Evolutionary conservation across 306 rosid genomes (phyloP).

Genomic region (Fragaria nilgerrensis): DNA sequence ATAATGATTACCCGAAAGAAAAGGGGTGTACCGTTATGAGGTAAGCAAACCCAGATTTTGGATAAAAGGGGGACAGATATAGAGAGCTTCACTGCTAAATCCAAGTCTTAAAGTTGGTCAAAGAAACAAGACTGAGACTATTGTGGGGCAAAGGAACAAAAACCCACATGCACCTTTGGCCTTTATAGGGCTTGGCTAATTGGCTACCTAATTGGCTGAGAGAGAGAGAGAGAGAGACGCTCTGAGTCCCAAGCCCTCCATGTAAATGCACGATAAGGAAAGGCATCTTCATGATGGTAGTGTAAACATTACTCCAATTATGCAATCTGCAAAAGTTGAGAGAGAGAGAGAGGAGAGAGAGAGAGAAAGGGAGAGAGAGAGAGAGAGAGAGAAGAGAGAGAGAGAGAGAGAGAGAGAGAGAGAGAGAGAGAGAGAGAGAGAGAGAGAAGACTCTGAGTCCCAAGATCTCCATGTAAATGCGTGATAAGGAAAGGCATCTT

Average conservation of each 20-base stretch:
- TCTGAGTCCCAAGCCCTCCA: not conserved
- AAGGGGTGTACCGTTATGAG: constrained; percentile 71
- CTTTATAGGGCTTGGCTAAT: not conserved
- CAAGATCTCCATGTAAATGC: constrained; percentile 46
- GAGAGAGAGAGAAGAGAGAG: no score
- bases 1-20: constrained; percentile 88
- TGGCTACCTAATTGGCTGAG: not conserved
- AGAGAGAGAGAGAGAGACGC: constrained; percentile 24
- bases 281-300: no score
- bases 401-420: no score
- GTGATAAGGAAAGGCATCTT: constrained; percentile 86
- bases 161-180: constrained; percentile 10
- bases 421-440: no score
- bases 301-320: no score
- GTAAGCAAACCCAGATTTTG: constrained; percentile 57
- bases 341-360: no score
- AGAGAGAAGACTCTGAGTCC: constrained; percentile 6
- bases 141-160: constrained; percentile 34
- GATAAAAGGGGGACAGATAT: constrained; percentile 34
- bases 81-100: constrained; percentile 35
- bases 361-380: no score
- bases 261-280: no score
- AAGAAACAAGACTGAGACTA: constrained; percentile 29
- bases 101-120: constrained; percentile 33
- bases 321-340: no score